Conservation (phyloP, 192 early-diverging fungal species). For the Ramicandelaber brevisporus region DNA sequence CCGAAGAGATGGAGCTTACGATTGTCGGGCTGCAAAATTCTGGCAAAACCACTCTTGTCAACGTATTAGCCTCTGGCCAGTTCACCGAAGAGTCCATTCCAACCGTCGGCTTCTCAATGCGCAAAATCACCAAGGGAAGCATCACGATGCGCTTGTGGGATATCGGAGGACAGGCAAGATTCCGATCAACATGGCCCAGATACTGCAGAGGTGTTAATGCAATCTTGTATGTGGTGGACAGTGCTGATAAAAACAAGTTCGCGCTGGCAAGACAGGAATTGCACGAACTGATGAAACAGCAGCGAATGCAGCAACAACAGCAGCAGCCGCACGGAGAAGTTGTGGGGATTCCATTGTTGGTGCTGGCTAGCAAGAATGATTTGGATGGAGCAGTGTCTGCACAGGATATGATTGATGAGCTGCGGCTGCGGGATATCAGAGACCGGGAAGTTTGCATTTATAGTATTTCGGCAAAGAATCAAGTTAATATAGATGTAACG, state of each 20-base stretch:
- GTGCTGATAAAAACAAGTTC: conserved; percentile 63
- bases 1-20: conserved; percentile 77
- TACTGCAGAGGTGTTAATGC: conserved; percentile 85
- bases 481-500: conserved; percentile 91
- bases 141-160: conserved; percentile 99
- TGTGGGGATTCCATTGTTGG: conserved; percentile 86
- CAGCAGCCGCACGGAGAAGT: too few relatives aligned
- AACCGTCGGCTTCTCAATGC: conserved; percentile 98
- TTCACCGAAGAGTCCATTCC: conserved; percentile 81
- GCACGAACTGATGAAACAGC: conserved; percentile 53
- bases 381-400: conserved; percentile 63
- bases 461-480: conserved; percentile 93
- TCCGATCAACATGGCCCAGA: conserved; percentile 89
- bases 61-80: conserved; percentile 63
- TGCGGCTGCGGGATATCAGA: conserved; percentile 74
- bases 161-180: conserved; percentile 91
- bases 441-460: conserved; percentile 94
- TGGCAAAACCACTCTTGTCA: conserved; percentile 67
- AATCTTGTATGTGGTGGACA: conserved; percentile 83
- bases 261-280: conserved; percentile 61
- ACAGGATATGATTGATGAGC: conserved; percentile 67
- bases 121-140: conserved; percentile 74
- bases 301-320: too few relatives aligned
- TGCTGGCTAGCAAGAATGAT: conserved; percentile 98
- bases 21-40: conserved; percentile 69